Evolutionary conservation across 2,329 filamentous ascomycete genomes (phyloP), one percentile per base, ranked within the genome.

Genomic region (Colletotrichum sp.): DNA sequence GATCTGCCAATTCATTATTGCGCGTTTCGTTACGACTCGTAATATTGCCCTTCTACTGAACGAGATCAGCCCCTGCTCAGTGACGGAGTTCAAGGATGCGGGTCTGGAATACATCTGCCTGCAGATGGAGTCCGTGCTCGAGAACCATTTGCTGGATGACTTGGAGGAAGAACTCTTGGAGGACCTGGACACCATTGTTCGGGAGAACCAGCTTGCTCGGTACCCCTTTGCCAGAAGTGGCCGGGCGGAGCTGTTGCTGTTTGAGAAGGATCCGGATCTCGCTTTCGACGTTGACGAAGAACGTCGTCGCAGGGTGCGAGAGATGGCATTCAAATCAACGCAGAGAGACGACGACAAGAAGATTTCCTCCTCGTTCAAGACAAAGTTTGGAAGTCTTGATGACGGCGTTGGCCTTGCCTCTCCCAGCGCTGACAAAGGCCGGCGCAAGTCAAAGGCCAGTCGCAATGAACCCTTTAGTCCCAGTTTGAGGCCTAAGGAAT

Each of bases 101-200:
- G 95, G 94, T 1, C 87, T 98, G 34, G 95, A 98, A 82, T 99
- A 98, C 82, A 92, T 98, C 27, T 98, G 96, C 80, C 87, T 98
- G 60, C 98, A 98, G 80, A 88, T 98, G 73, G 97, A 99, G 83
- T 92, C 93, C 8, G 95, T 98, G 90, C 91, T 99, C 67, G 96
- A 98, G 81, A 98, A 98, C 77, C 94, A 95, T 79, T 89, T 96
- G 19, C 89, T 99, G 4, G 94, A 98, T 78, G 94, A 95, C 73
- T 90, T 99, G 19, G 96, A 98, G 70, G 92, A 94, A 57, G 94
- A 98, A 75, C 86, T 98, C n/a, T 85, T 98, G 19, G 80, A 90
- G 4, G 95, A 98, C 70, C 89, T 99, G 4, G 95, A 98, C 82
- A 88, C 90, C 66, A 90, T 95, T 13, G 95, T 98, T 16, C 93